Evolutionary conservation across 768 basidiomycete genomes (phyloP), one percentile per base, ranked within the genome.

Genomic region (Rhodosporidiobolus odoratus): DNA sequence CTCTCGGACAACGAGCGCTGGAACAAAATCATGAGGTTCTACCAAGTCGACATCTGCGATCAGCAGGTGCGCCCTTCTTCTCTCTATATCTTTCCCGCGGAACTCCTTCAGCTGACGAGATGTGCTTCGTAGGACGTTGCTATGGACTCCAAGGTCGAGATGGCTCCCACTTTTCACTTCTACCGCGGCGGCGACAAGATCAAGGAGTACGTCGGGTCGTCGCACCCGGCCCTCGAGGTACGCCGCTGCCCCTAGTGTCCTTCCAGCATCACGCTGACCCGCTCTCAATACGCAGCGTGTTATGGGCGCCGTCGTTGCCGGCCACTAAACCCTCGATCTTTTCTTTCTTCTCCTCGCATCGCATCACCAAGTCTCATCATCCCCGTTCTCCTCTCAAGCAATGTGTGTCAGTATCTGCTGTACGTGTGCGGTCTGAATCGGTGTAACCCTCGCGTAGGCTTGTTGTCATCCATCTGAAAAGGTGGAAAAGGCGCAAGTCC

Each of bases 171-270:
- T 7, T 71, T 58, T 66, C 72, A 63, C 65, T 70, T 70, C 34
- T 74, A 70, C 73, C 40, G 52, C 30, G 54, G 56, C 62, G 73
- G 73, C 16, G 13, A 10, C 17, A 70, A 74, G 69, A 30, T 68
- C 23, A 58, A 59, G 17, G 68, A 74, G 54, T 74, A 74, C 58
- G 73, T 74, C 62, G 69, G 69, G 1, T 47, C 54, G 43, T 64
- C 58, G 45, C 60, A 62, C 61, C 72, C 72, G 5, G 69, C 69
- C 7, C 69, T 74, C 62, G 73, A 74, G 72, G 72, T 73, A 38
- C 35, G 68, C 52, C 32, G 23, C 23, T 8, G 21, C 10, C 48
- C 48, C 23, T 12, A 9, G 13, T 9, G 19, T 8, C 10, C 30
- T 13, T 10, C 9, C 27, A 9, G 19, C 48, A 23, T 50, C 48